A percentile compares a stretch with the other conserved stretches of the same genome.
Conservation (phyloP, 2,329 filamentous ascomycete species). For the Scedosporium apiospermum region DNA sequence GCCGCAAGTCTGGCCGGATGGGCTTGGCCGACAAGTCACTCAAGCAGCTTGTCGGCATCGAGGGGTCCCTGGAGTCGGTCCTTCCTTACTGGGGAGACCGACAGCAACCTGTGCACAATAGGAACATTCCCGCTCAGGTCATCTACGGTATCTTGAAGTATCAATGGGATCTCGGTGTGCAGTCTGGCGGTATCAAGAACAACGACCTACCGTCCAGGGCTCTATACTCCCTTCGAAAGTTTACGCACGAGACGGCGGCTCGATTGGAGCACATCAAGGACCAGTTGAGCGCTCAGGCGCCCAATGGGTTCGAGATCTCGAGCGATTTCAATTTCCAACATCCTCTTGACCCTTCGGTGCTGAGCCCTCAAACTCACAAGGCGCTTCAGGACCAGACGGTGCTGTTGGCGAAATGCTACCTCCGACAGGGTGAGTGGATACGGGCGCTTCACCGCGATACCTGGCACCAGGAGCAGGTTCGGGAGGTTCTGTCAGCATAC, state of each 20-base stretch:
- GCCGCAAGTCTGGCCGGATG: conserved; percentile 89
- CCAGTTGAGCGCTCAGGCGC: conserved; percentile 36
- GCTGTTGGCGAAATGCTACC: conserved; percentile 87
- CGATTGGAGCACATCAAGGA: conserved; percentile 43
- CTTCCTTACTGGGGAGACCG: conserved; percentile 45
- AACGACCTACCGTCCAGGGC: conserved; percentile 42
- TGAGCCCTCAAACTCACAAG: conserved; percentile 41
- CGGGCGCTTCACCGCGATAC: conserved; percentile 75
- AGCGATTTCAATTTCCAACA: conserved; percentile 43
- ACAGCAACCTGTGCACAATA: conserved; percentile 15
- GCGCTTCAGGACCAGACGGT: conserved; percentile 51
- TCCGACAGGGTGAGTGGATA: conserved; percentile 95
- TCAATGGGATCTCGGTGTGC: conserved; percentile 80
- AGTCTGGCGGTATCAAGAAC: conserved; percentile 31
- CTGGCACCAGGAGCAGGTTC: conserved; percentile 79
- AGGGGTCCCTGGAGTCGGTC: conserved; percentile 50
- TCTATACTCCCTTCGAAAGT: conserved; percentile 48
- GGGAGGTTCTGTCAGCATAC: conserved; percentile 86
- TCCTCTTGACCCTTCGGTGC: conserved; percentile 30
- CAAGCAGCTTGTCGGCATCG: conserved; percentile 74
- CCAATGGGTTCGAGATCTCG: conserved; percentile 33
- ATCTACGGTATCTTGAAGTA: conserved; percentile 97
- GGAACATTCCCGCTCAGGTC: conserved; percentile 61
- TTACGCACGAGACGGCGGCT: conserved; percentile 50
- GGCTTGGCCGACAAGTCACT: conserved; percentile 92